Base-by-base conservation (phyloP, 495 filamentous ascomycete species). In the Parathielavia appendiculata region DNA sequence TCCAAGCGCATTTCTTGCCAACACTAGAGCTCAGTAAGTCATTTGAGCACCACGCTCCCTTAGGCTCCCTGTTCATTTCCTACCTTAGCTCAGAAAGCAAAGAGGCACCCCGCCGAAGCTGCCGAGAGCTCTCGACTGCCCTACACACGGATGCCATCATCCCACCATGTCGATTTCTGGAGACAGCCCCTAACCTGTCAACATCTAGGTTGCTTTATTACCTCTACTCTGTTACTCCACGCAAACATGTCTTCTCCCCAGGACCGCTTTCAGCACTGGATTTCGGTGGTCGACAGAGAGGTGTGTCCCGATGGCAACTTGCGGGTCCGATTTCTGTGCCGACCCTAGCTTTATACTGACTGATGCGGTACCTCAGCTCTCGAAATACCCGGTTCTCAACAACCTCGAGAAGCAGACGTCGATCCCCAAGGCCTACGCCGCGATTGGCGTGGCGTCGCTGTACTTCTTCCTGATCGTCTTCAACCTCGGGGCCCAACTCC, bases 391-490 rank as follows among this genome's bases (percentile, higher is more conserved):
- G 56, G 74, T 82, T 67, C 86, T 99, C 70, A 92, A 89, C 83
- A 95, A 97, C 78, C 83, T 99, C 62, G 95, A 99, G 86, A 90
- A 88, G 75, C 90, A 96, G 77, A 93, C 90, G 61, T 87, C 84
- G 22, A 85, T 96, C 47, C 93, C 93, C 61, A 99, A 99, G 81
- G 90, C 92, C 71, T 97, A 99, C 68, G 90, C 85, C 63, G 83
- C 96, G 75, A 87, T 96, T 49, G 93, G 93, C 63, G 73, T 96
- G 34, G 81, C 73, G 48, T 86, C 85, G 49, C 79, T 95, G 65
- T 99, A 99, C 82, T 91, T 96, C 81, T 96, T 97, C 83, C 83
- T 99, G 17, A 89, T 97, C 76, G 87, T 97, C 81, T 95, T 99
- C 82, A 99, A 99, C 83, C 92, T 97, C 65, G 93, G 90, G 60